Evolutionary conservation across 2,329 filamentous ascomycete species (phyloP).

Genomic region (Neofusicoccum umdonicola): DNA sequence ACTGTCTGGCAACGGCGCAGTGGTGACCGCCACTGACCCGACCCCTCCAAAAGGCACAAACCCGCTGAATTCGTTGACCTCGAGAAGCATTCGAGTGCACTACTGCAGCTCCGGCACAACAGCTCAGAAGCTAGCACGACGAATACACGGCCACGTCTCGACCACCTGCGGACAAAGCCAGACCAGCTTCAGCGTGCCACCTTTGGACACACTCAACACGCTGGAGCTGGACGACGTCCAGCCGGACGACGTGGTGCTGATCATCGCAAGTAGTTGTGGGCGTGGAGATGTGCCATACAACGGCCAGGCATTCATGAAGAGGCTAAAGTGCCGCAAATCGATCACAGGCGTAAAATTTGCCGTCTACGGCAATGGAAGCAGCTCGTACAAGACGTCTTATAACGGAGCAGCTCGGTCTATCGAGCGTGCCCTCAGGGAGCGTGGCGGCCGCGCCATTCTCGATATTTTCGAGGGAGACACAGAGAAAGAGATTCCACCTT

Average conservation of each 20-base stretch:
- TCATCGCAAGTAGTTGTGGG: slow-evolving; percentile 23
- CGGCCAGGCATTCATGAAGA: slow-evolving; percentile 17
- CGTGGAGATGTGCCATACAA: slow-evolving; percentile 23
- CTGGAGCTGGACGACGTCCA: slow-evolving; percentile 7
- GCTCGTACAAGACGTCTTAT: slow-evolving; percentile 15
- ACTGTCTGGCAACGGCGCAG: not conserved
- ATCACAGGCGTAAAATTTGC: slow-evolving; percentile 15
- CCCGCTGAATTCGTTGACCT: not conserved
- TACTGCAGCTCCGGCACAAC: slow-evolving; percentile 25
- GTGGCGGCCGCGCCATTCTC: slow-evolving; percentile 18
- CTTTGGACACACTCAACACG: not conserved
- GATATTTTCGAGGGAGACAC: slow-evolving; percentile 11
- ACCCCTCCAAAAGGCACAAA: not conserved
- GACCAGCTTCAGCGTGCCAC: not conserved
- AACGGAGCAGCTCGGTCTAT: slow-evolving; percentile 19
- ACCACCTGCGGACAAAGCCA: not conserved
- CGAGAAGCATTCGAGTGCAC: slow-evolving; percentile 11
- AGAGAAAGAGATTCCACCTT: not conserved
- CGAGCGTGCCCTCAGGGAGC: slow-evolving; percentile 13
- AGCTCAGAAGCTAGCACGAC: slow-evolving; percentile 19
- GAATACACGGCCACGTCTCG: slow-evolving; percentile 20
- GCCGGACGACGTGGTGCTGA: slow-evolving; percentile 19
- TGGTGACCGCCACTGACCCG: no score
- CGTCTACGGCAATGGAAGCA: slow-evolving; percentile 25
- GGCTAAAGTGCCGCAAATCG: slow-evolving; percentile 2